These are phyloP conservation scores for Reticulascus tulasneorum DNA, from an alignment of 2,329 filamentous ascomycete species.

Conservation along the genomic window DNA sequence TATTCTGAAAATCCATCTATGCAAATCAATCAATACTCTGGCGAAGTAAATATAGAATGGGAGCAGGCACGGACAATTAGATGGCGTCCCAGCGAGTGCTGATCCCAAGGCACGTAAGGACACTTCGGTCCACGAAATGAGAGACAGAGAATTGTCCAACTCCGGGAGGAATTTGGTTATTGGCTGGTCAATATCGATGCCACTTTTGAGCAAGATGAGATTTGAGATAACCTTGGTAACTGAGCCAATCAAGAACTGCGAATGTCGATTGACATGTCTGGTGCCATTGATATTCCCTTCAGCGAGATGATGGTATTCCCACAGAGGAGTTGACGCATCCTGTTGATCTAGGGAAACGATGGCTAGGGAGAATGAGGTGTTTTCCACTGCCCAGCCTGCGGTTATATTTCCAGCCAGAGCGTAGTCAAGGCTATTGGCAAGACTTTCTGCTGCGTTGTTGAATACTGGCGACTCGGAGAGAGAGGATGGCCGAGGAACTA, in stretches of 20 bases:
- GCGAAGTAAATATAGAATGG: no score
- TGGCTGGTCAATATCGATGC: constrained; percentile 25
- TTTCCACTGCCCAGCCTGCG: constrained; percentile 28
- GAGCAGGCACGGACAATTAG: constrained; percentile 26
- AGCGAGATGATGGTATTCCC: constrained; percentile 38
- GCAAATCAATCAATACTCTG: constrained; percentile 1
- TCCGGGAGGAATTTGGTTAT: constrained; percentile 31
- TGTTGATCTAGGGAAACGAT: constrained; percentile 27
- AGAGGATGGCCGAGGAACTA: constrained; percentile 26
- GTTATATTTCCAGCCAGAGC: constrained; percentile 26
- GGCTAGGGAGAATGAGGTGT: constrained; percentile 35
- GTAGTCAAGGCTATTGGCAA: constrained; percentile 23
- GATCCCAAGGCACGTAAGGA: constrained; percentile 31
- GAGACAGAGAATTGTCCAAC: constrained; percentile 19
- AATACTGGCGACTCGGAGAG: constrained; percentile 23
- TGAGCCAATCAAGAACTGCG: constrained; percentile 38
- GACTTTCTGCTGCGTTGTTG: constrained; percentile 20
- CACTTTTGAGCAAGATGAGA: constrained; percentile 30
- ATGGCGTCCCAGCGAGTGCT: constrained; percentile 30
- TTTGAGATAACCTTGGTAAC: constrained; percentile 35
- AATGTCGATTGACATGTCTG: constrained; percentile 24
- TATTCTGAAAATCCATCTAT: constrained; percentile 31
- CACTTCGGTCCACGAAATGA: constrained; percentile 31
- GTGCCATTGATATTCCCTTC: constrained; percentile 29
- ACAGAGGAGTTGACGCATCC: constrained; percentile 24